phyloP scores from a whole-genome alignment of 768 basidiomycete species.

The Gyrodon lividus region DNA sequence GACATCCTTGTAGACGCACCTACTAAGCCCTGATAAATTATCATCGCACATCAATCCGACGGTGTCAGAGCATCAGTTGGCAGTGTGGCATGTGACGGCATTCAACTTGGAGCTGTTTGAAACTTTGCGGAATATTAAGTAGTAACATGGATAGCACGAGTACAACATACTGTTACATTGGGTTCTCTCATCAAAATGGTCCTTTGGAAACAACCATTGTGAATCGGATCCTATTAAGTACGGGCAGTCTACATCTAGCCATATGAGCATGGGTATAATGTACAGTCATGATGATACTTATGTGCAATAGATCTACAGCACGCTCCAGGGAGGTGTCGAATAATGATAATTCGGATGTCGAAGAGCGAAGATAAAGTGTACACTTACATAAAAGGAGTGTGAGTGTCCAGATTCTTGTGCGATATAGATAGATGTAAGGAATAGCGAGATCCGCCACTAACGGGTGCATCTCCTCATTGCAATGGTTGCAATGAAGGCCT shows the following conservation, averaged over 20 bases:
- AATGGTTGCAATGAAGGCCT: constrained; percentile 10
- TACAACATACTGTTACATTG: too few relatives aligned
- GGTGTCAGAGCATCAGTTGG: too few relatives aligned
- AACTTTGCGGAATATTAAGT: too few relatives aligned
- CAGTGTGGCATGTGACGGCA: too few relatives aligned
- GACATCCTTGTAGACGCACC: too few relatives aligned
- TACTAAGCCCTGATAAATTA: too few relatives aligned
- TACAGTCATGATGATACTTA: constrained; percentile 4
- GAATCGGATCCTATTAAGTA: too few relatives aligned
- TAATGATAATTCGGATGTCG: constrained; percentile 11
- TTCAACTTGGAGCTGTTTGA: too few relatives aligned
- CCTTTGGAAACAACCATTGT: too few relatives aligned
- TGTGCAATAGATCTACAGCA: constrained; percentile 20
- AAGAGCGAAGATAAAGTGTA: constrained; percentile 11
- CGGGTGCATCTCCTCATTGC: background rate
- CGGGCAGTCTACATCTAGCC: background rate
- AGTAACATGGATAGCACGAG: too few relatives aligned
- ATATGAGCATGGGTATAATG: constrained; percentile 12
- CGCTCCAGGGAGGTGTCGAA: constrained; percentile 5
- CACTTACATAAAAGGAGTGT: background rate
- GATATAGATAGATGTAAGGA: background rate
- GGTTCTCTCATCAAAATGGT: too few relatives aligned
- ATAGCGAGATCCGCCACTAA: constrained; percentile 1
- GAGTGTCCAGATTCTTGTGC: background rate
- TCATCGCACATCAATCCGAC: too few relatives aligned